phyloP scores from a whole-genome alignment of 1,284 basidiomycete species.

The Trichosporon inkin region DNA sequence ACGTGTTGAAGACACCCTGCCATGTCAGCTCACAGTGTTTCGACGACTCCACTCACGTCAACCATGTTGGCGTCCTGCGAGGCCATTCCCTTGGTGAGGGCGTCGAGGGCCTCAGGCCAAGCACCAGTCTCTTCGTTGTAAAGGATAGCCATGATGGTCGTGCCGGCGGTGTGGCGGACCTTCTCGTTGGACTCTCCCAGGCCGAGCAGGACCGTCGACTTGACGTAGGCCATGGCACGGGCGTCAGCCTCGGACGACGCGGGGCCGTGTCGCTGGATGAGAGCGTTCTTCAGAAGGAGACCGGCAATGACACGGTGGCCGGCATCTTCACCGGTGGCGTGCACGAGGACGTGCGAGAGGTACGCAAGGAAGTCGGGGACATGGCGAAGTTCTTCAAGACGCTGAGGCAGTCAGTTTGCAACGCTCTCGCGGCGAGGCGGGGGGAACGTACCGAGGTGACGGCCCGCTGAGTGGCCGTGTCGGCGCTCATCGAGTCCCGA shows the following conservation, averaged over 20 bases:
- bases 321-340: conserved; percentile 64
- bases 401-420: conserved; percentile 54
- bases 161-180: conserved; percentile 85
- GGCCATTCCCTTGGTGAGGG: conserved; percentile 73
- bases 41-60: conserved; percentile 62
- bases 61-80: conserved; percentile 67
- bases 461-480: conserved; percentile 47
- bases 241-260: conserved; percentile 31
- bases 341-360: conserved; percentile 86
- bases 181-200: conserved; percentile 74
- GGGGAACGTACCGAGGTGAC: conserved; percentile 48
- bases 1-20: conserved; percentile 87
- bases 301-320: conserved; percentile 92
- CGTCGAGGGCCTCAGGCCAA: conserved; percentile 87
- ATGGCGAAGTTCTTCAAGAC: conserved; percentile 81
- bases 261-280: conserved; percentile 26
- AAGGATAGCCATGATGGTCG: conserved; percentile 82
- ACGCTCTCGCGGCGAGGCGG: not conserved
- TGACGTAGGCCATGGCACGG: conserved; percentile 68
- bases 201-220: conserved; percentile 71
- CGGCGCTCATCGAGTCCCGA: conserved; percentile 49
- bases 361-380: conserved; percentile 94
- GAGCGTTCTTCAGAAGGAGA: conserved; percentile 93
- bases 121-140: conserved; percentile 77
- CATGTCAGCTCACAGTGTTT: conserved; percentile 1